phyloP scores from a whole-genome alignment of 2,329 filamentous ascomycete species.

The Colletotrichum kahawae region DNA sequence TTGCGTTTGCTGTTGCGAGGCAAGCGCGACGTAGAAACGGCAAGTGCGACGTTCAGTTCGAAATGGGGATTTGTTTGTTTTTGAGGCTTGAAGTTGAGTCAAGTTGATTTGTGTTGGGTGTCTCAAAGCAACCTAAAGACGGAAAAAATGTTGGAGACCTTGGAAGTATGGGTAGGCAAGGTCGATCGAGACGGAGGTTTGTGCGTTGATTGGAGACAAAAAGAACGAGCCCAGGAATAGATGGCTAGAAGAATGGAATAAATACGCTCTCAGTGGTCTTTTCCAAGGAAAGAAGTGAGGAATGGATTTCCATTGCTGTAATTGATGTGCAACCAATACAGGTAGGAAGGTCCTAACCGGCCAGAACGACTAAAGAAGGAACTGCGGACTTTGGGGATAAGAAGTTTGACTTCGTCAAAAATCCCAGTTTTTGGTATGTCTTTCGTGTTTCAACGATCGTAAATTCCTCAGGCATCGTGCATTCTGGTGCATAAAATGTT shows the following conservation, averaged over 20 bases:
- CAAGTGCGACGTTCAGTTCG: not conserved
- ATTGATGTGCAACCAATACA: not conserved
- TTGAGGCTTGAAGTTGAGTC: not conserved
- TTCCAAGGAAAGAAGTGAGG: not conserved
- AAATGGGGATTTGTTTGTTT: not conserved
- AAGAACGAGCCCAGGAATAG: accelerated
- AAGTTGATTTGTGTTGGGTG: not conserved
- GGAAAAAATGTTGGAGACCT: not conserved
- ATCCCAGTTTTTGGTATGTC: no score
- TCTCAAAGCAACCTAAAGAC: not conserved
- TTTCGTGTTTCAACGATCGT: no score
- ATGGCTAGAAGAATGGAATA: accelerated
- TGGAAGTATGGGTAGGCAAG: not conserved
- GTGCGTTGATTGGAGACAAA: accelerated
- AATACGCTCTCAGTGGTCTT: not conserved
- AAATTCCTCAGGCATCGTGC: no score
- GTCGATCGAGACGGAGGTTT: accelerated
- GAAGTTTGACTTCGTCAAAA: not conserved
- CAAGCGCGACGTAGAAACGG: not conserved
- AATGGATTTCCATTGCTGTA: not conserved
- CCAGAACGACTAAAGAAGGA: not conserved
- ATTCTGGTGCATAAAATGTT: no score
- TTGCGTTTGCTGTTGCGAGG: not conserved
- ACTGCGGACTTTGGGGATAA: not conserved
- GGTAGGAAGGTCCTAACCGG: not conserved